Conservation (phyloP, 139 green algal genomes). For the Tetratostichococcus sp. region DNA sequence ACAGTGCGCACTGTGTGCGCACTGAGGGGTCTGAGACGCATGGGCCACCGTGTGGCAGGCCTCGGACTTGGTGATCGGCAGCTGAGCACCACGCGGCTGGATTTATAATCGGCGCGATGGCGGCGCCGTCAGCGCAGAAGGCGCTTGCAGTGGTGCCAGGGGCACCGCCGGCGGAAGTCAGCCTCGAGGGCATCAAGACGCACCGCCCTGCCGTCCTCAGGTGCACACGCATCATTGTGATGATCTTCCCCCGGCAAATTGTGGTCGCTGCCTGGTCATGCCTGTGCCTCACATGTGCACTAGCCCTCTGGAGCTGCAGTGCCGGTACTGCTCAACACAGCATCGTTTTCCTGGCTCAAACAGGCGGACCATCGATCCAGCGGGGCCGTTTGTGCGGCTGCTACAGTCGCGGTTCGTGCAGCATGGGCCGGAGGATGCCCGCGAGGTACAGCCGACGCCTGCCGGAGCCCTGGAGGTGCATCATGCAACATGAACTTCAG, state of each 20-base stretch:
- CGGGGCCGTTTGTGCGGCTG: constrained; percentile 28
- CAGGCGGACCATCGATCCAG: constrained; percentile 43
- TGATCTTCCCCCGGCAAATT: too few species aligned
- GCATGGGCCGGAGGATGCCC: not conserved
- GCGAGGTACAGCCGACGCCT: constrained; percentile 27
- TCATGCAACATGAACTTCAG: too few species aligned
- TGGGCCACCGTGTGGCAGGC: too few species aligned
- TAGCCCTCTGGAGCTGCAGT: too few species aligned
- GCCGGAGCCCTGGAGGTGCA: constrained; percentile 31
- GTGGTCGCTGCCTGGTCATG: too few species aligned
- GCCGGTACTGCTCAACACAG: too few species aligned
- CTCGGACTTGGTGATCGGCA: too few species aligned
- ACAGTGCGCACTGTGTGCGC: too few species aligned
- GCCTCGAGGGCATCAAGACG: constrained; percentile 39
- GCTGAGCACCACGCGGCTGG: too few species aligned
- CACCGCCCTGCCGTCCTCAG: constrained; percentile 31
- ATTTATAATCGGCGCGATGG: too few species aligned
- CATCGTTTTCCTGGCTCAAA: not conserved
- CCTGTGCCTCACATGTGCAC: too few species aligned
- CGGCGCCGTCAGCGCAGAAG: not conserved
- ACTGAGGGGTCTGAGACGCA: too few species aligned
- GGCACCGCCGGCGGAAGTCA: not conserved
- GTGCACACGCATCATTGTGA: not conserved
- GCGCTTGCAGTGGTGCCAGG: not conserved
- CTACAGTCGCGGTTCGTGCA: constrained; percentile 20